phyloP scores from a whole-genome alignment of 805 yeast genomes.

The Yarrowia keelungensis region DNA sequence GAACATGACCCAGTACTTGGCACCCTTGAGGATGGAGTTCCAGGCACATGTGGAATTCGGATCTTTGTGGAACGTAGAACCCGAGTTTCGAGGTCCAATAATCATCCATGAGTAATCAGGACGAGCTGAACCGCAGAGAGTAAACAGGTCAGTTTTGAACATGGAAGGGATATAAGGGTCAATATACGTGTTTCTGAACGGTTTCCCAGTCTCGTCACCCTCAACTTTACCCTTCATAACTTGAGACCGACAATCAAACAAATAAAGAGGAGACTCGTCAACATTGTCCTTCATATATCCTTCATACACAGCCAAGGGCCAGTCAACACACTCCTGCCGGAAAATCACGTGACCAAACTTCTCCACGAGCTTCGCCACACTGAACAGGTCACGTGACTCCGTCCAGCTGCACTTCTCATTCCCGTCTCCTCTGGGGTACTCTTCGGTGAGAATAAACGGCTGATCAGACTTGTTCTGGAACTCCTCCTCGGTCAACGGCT shows the following conservation, averaged over 20 bases:
- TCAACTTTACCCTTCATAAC: constrained; percentile 57
- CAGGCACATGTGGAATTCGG: constrained; percentile 92
- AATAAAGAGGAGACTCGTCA: constrained; percentile 85
- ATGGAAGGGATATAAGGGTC: constrained; percentile 41
- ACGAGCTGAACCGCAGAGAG: constrained; percentile 50
- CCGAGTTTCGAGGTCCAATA: constrained; percentile 80
- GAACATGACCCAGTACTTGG: constrained; percentile 86
- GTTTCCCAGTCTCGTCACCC: background rate
- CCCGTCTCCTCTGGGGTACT: constrained; percentile 34
- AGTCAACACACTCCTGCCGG: constrained; percentile 84
- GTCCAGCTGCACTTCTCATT: constrained; percentile 45
- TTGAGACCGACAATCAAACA: constrained; percentile 80
- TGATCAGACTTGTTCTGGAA: constrained; percentile 8
- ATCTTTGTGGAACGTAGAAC: constrained; percentile 91
- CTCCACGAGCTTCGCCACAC: constrained; percentile 55
- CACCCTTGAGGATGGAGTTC: constrained; percentile 79
- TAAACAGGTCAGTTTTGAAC: constrained; percentile 43
- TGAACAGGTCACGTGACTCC: constrained; percentile 70
- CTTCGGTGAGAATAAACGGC: constrained; percentile 22
- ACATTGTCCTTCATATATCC: constrained; percentile 65
- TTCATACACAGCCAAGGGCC: constrained; percentile 70
- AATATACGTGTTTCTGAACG: background rate
- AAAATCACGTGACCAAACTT: constrained; percentile 69
- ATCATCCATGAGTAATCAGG: constrained; percentile 96
- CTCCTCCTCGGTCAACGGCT: background rate